Percentiles rank a stretch among this genome's conserved stretches.
phyloP scores from a whole-genome alignment of 2,329 filamentous ascomycete species.

The Aspergillus pseudoglaucus region DNA sequence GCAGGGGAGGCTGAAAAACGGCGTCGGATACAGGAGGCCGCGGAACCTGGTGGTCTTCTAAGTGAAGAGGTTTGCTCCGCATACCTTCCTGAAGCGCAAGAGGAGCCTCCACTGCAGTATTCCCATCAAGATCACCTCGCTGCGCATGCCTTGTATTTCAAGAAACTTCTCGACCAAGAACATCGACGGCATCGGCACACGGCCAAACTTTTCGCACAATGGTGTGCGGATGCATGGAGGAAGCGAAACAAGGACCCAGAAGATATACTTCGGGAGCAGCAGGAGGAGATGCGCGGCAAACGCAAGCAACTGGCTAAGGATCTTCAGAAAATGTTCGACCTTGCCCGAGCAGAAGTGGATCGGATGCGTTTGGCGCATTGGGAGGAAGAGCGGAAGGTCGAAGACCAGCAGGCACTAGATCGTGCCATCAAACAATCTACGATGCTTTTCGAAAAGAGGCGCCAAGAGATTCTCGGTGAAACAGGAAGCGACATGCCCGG shows the following conservation, averaged over 20 bases:
- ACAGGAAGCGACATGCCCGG: constrained; percentile 63
- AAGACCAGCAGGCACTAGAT: constrained; percentile 49
- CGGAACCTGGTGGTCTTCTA: constrained; percentile 67
- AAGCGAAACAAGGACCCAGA: constrained; percentile 49
- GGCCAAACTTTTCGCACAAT: constrained; percentile 68
- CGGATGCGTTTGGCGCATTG: constrained; percentile 50
- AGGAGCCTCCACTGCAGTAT: constrained; percentile 73
- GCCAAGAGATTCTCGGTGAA: constrained; percentile 43
- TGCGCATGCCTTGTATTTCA: constrained; percentile 72
- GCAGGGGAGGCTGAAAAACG: constrained; percentile 64
- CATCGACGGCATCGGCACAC: constrained; percentile 67
- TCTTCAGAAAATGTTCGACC: constrained; percentile 55
- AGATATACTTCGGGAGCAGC: constrained; percentile 73
- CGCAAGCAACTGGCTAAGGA: constrained; percentile 68
- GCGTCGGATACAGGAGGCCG: constrained; percentile 63
- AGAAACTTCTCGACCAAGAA: constrained; percentile 71
- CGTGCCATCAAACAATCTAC: constrained; percentile 48
- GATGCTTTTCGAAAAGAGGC: constrained; percentile 42
- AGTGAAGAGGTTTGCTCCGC: constrained; percentile 63
- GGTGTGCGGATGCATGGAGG: constrained; percentile 37
- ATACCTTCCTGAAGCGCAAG: constrained; percentile 65
- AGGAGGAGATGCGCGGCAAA: constrained; percentile 57
- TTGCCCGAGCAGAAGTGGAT: constrained; percentile 54
- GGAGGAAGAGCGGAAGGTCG: constrained; percentile 49
- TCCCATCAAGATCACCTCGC: constrained; percentile 81